Conservation (phyloP, 192 early-diverging fungal species). For the Podochytrium sp. region DNA sequence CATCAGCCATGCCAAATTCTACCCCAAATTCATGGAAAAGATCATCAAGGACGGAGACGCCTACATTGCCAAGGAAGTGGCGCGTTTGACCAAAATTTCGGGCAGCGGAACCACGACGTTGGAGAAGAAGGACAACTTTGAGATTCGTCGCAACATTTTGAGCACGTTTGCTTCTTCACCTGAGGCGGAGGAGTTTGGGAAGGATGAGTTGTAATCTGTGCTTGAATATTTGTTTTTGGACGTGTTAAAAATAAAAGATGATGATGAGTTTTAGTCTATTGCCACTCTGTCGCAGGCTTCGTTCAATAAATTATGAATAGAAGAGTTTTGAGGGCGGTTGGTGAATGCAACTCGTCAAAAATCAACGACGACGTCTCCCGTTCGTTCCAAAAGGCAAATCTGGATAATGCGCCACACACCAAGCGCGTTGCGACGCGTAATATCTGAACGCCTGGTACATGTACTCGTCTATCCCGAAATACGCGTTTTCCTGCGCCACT, state of each 20-base stretch:
- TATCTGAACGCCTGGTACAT: neutral
- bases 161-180: constrained; percentile 22
- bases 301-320: too few relatives aligned
- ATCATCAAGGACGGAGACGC: constrained; percentile 62
- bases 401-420: too few relatives aligned
- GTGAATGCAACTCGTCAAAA: too few relatives aligned
- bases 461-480: neutral
- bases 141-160: constrained; percentile 87
- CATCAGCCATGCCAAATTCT: constrained; percentile 76
- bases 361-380: too few relatives aligned
- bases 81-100: constrained; percentile 80
- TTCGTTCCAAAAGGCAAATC: too few relatives aligned
- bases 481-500: neutral
- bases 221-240: too few relatives aligned
- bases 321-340: too few relatives aligned
- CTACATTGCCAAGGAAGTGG: constrained; percentile 79
- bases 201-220: constrained; percentile 25
- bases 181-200: constrained; percentile 3
- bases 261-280: too few relatives aligned
- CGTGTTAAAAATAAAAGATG: too few relatives aligned
- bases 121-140: constrained; percentile 83
- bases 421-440: neutral
- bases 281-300: too few relatives aligned
- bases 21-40: constrained; percentile 92
- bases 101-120: constrained; percentile 66